Evolutionary conservation across 495 filamentous ascomycete genomes (phyloP).

Genomic region (Tuber melanosporum): DNA sequence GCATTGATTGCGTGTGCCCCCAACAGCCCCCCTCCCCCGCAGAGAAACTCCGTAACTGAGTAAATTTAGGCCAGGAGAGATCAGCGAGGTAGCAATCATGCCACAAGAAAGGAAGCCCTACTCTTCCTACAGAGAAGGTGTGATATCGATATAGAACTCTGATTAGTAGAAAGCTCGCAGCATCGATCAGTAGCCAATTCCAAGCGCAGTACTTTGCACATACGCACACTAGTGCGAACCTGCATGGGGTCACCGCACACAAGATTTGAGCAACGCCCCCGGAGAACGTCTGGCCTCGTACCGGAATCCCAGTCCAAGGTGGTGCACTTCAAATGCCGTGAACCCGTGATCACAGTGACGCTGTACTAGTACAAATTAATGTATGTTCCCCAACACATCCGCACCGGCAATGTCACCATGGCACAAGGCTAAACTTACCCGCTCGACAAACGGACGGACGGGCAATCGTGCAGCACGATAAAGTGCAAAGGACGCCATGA

Average conservation of each 20-base stretch:
- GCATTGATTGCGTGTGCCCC: neutral
- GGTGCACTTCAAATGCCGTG: neutral
- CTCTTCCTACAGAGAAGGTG: neutral
- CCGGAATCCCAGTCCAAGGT: neutral
- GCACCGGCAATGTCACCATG: neutral
- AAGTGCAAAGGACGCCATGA: neutral
- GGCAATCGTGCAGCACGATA: neutral
- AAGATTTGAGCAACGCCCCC: neutral
- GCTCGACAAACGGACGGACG: neutral
- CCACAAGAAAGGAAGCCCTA: neutral
- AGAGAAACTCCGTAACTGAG: neutral
- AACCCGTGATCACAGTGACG: neutral
- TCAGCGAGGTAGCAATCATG: neutral
- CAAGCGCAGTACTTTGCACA: neutral
- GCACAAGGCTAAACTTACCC: neutral
- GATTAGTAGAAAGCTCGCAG: neutral
- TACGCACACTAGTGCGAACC: constrained; percentile 5
- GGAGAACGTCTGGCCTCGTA: neutral
- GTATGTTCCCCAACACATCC: neutral
- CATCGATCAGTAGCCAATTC: neutral
- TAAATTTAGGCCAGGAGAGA: constrained; percentile 2
- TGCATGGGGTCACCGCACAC: neutral
- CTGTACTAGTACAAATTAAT: neutral
- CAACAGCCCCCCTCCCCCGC: neutral
- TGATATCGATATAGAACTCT: neutral